These are phyloP conservation scores for Lactifluus pinguis DNA, from an alignment of 768 basidiomycete genomes.

Conservation along the genomic window DNA sequence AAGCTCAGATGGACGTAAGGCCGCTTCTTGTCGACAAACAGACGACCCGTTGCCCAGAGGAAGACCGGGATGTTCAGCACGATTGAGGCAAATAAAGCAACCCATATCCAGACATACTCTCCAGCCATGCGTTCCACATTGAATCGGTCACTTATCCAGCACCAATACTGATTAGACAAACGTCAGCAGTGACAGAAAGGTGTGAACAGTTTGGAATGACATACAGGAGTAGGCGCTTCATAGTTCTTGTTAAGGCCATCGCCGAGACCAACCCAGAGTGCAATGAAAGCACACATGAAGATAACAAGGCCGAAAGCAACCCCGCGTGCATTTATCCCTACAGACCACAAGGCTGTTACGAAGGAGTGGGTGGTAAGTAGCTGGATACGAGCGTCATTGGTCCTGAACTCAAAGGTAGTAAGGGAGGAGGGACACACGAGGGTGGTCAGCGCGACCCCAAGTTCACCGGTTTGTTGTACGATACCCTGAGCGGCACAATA, in stretches of 20 bases:
- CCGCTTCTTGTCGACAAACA: constrained; percentile 23
- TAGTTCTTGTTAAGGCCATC: constrained; percentile 16
- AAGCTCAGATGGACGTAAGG: constrained; percentile 27
- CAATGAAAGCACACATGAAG: background rate
- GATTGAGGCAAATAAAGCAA: constrained; percentile 29
- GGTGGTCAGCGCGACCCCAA: constrained; percentile 33
- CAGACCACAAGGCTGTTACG: constrained; percentile 28
- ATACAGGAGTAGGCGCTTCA: constrained; percentile 30
- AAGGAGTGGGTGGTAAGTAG: constrained; percentile 33
- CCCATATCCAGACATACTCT: constrained; percentile 26
- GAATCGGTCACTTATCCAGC: background rate
- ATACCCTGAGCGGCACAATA: constrained; percentile 33
- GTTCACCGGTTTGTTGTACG: constrained; percentile 35
- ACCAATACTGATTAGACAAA: background rate
- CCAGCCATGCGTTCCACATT: background rate
- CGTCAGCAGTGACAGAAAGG: background rate
- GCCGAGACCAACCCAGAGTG: background rate
- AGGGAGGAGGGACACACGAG: constrained; percentile 24
- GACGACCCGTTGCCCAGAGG: constrained; percentile 9
- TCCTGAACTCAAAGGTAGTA: no score
- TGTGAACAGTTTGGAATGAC: background rate
- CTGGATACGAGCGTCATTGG: background rate
- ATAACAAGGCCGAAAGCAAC: constrained; percentile 18
- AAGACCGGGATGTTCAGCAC: constrained; percentile 30
- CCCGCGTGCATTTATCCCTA: constrained; percentile 22